A percentile compares a stretch with the other conserved stretches of the same genome.
Evolutionary conservation across 2,329 filamentous ascomycete species (phyloP).

Genomic region (Beauveria australis): DNA sequence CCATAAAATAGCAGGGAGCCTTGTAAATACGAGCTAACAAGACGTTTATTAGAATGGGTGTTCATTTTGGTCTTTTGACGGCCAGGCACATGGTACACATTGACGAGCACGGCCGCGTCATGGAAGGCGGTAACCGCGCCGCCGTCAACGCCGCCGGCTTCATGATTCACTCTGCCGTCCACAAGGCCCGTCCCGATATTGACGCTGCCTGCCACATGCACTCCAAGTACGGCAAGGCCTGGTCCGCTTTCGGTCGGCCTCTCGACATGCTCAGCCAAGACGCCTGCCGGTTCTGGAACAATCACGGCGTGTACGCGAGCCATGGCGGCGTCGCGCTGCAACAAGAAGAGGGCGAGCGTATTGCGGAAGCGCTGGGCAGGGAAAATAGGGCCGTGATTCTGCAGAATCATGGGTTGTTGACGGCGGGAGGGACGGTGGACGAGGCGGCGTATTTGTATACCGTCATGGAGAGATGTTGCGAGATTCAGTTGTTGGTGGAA

Average conservation of each 20-base stretch:
- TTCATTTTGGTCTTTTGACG: conserved; percentile 58
- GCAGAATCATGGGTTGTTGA: conserved; percentile 64
- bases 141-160: conserved; percentile 62
- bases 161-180: conserved; percentile 60
- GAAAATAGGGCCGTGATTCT: conserved; percentile 55
- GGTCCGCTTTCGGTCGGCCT: conserved; percentile 54
- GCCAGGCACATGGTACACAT: conserved; percentile 62
- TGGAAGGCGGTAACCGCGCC: conserved; percentile 49
- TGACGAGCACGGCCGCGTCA: conserved; percentile 50
- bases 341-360: conserved; percentile 55
- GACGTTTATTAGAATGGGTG: conserved; percentile 32
- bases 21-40: too few relatives aligned
- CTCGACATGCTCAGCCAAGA: conserved; percentile 67
- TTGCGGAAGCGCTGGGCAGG: conserved; percentile 53
- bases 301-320: conserved; percentile 51
- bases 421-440: conserved; percentile 63
- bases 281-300: conserved; percentile 51
- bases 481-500: conserved; percentile 60
- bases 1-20: too few relatives aligned
- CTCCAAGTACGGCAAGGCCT: conserved; percentile 57
- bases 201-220: conserved; percentile 63
- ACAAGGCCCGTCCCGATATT: conserved; percentile 57
- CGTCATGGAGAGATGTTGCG: conserved; percentile 59
- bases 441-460: conserved; percentile 66
- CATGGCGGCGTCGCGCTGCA: conserved; percentile 49